Conservation (phyloP, 768 basidiomycete species). For the Antrodiella citrinella region DNA sequence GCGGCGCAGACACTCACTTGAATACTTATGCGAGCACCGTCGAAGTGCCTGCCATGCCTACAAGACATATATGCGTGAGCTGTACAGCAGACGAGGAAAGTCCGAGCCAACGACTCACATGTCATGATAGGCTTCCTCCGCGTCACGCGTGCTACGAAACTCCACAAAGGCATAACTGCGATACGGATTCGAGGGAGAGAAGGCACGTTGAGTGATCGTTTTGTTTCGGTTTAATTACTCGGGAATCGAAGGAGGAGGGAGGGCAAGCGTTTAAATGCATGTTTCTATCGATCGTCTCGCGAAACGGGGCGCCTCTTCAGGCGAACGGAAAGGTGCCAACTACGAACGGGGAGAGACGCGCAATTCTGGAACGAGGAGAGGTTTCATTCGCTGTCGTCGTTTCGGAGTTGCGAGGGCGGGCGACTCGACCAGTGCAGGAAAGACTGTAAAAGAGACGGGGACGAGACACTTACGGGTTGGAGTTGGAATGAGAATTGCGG, state of each 20-base stretch:
- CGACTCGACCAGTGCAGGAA: conserved; percentile 28
- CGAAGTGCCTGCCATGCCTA: conserved; percentile 73
- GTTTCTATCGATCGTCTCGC: conserved; percentile 13
- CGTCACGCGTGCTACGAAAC: conserved; percentile 69
- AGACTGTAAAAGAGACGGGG: conserved; percentile 12
- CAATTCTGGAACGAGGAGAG: conserved; percentile 10
- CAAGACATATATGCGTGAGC: neutral
- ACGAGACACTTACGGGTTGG: conserved; percentile 70
- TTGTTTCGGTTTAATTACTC: conserved; percentile 25
- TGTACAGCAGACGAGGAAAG: neutral
- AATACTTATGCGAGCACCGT: conserved; percentile 67
- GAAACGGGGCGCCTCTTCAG: conserved; percentile 4
- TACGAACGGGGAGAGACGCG: conserved; percentile 7
- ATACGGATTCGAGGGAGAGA: conserved; percentile 26
- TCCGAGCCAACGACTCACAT: conserved; percentile 42
- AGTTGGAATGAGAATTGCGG: conserved; percentile 62
- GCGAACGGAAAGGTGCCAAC: conserved; percentile 2
- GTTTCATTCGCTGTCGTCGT: conserved; percentile 11
- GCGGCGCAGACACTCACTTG: conserved; percentile 37
- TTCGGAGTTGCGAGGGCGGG: conserved; percentile 10
- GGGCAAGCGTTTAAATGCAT: conserved; percentile 15
- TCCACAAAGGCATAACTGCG: conserved; percentile 84
- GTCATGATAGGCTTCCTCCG: conserved; percentile 78
- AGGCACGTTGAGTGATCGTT: conserved; percentile 51
- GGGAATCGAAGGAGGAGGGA: conserved; percentile 4